Conservation (phyloP, 208 protist genomes). For the Leishmania lainsoni region DNA sequence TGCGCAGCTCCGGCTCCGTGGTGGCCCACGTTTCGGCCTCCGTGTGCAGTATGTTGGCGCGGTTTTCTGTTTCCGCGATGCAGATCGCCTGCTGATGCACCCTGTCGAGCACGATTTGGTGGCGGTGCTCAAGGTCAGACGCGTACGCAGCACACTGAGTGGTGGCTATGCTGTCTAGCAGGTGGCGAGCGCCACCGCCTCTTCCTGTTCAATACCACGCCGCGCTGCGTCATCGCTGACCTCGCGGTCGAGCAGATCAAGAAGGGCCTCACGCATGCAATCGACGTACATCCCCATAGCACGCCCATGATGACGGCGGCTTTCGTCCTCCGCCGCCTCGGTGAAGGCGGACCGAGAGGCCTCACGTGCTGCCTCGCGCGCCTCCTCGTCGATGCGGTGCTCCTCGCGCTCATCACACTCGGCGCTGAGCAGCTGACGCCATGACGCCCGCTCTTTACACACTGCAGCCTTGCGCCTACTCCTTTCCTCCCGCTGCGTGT, state of each 20-base stretch:
- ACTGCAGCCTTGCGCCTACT: slow-evolving; percentile 17
- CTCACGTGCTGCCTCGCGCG: slow-evolving; percentile 10
- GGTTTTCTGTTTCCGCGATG: slow-evolving; percentile 20
- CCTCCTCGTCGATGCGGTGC: slow-evolving; percentile 28
- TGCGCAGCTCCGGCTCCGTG: slow-evolving; percentile 10
- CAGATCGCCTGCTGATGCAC: slow-evolving; percentile 20
- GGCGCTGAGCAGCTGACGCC: slow-evolving; percentile 23
- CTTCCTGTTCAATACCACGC: slow-evolving; percentile 14
- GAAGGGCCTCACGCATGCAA: slow-evolving; percentile 8
- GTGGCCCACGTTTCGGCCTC: slow-evolving; percentile 18
- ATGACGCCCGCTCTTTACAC: slow-evolving; percentile 20
- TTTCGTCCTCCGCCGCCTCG: slow-evolving; percentile 6
- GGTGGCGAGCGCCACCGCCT: slow-evolving; percentile 12
- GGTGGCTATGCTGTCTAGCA: slow-evolving; percentile 13
- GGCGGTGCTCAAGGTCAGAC: background rate
- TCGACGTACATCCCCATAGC: slow-evolving; percentile 15
- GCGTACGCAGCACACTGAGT: slow-evolving; percentile 17
- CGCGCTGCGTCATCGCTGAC: slow-evolving; percentile 14
- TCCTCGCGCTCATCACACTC: slow-evolving; percentile 29
- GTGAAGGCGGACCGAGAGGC: background rate
- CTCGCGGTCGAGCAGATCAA: slow-evolving; percentile 10
- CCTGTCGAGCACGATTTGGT: slow-evolving; percentile 7
- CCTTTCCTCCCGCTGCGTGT: slow-evolving; percentile 12
- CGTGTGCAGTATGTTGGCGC: slow-evolving; percentile 18
- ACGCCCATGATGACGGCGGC: slow-evolving; percentile 4